These are phyloP conservation scores for Neurospora sp. DNA, from an alignment of 495 filamentous ascomycete species.

Conservation along the genomic window DNA sequence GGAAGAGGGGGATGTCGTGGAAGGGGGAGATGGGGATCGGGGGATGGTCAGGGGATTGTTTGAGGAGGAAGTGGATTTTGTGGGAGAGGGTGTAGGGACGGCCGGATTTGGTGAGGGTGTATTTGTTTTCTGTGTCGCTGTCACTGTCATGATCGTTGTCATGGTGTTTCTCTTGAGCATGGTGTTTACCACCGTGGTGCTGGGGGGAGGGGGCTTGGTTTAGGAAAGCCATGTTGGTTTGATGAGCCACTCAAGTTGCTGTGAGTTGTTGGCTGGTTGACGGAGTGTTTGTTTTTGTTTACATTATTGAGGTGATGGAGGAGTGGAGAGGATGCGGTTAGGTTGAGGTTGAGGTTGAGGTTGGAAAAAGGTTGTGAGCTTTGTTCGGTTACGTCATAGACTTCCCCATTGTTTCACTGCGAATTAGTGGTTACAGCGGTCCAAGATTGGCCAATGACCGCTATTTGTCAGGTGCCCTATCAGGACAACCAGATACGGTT, in stretches of 20 bases:
- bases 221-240: not conserved
- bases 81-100: not conserved
- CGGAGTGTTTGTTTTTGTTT: not conserved
- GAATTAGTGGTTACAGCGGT: not conserved
- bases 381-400: not conserved
- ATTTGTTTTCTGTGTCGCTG: not conserved
- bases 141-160: not conserved
- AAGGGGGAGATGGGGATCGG: constrained; percentile 1
- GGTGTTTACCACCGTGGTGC: not conserved
- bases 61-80: not conserved
- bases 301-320: not conserved
- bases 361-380: not conserved
- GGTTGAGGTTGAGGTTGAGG: not conserved
- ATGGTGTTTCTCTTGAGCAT: not conserved
- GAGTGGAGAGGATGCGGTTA: not conserved
- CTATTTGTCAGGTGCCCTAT: not conserved
- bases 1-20: constrained; percentile 1
- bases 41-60: too few species aligned
- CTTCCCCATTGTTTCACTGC: not conserved
- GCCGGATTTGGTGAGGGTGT: not conserved
- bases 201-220: not conserved
- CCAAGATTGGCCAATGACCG: not conserved
- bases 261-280: not conserved
- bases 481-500: too few species aligned
- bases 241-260: not conserved